Base-by-base conservation (phyloP, 768 basidiomycete species). In the Pisolithus orientalis region DNA sequence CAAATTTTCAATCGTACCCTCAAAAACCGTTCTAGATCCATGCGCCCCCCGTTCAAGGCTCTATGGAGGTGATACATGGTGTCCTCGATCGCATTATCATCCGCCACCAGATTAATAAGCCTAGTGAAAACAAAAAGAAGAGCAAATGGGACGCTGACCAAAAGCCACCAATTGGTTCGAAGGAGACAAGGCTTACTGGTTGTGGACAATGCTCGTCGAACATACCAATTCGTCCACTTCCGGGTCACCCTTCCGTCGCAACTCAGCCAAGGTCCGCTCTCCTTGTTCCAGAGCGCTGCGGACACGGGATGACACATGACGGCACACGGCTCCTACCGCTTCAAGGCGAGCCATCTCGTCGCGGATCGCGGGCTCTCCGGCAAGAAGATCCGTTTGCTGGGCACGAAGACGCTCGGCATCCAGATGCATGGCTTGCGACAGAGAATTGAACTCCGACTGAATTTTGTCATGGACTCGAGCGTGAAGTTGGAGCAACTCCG, bases 61-160 rank as follows among this genome's bases (percentile, higher is more conserved):
- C 94, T 80, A 58, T 94, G 92, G 44, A 99, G 80, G 67, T 98
- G 94, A 71, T 97, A 99, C 54, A 96, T 88, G 44, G 95, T 95
- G 67, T 98, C 96, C 71, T 97, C 95, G 64, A 98, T 94, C 1
- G 95, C 93, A 62, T 93, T 94, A 69, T 98, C 96, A 68, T 99
- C 96, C n/a, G 96, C 94, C n/a, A 97, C 87, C 28, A 98, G 78
- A 65, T 97, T 90, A 59, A 97, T 85, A 24, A 99, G 75, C 71
- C 95, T 98, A 64, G 31, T 47, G 46, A 31, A 43, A 52, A 42
- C 29, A 44, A 37, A 40, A 17, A 39, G 25, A 24, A n/a, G 52
- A 17, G 39, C 25, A 50, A 47, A 57, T 66, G 38, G 69, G 65
- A 6, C 39, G 27, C 17, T 38, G 24, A n/a, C 44, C 40, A 45